These are phyloP conservation scores for Aspergillus felis DNA, from an alignment of 2,329 filamentous ascomycete species.

Conservation along the genomic window DNA sequence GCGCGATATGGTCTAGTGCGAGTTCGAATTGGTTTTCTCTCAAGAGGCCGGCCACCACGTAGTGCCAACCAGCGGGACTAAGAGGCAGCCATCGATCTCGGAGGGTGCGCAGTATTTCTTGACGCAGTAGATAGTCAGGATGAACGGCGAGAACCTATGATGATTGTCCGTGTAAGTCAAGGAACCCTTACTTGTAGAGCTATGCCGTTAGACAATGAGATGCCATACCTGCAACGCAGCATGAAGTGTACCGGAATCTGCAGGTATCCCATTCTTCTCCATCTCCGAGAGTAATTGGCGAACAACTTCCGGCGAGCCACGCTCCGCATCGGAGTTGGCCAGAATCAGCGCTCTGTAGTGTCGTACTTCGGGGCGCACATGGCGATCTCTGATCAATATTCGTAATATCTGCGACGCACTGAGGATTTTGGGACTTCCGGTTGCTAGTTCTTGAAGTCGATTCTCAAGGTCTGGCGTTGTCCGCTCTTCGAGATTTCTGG, in stretches of 20 bases:
- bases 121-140: constrained; percentile 75
- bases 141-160: constrained; percentile 69
- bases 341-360: constrained; percentile 71
- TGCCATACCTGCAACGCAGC: constrained; percentile 60
- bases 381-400: constrained; percentile 36
- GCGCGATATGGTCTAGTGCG: constrained; percentile 66
- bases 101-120: constrained; percentile 62
- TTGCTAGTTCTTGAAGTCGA: constrained; percentile 24
- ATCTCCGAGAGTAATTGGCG: constrained; percentile 68
- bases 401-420: constrained; percentile 30
- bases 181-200: neutral
- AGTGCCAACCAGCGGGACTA: constrained; percentile 59
- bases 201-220: neutral
- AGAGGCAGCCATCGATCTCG: constrained; percentile 66
- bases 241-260: constrained; percentile 66
- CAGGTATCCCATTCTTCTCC: constrained; percentile 55
- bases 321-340: constrained; percentile 59
- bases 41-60: constrained; percentile 68
- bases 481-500: constrained; percentile 12
- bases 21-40: constrained; percentile 80
- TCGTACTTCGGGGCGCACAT: constrained; percentile 31
- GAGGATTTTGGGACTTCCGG: constrained; percentile 21
- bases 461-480: constrained; percentile 25
- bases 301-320: constrained; percentile 66
- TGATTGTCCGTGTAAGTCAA: neutral